Evolutionary conservation across 805 yeast species (phyloP).

Genomic region (Metschnikowia borealis): DNA sequence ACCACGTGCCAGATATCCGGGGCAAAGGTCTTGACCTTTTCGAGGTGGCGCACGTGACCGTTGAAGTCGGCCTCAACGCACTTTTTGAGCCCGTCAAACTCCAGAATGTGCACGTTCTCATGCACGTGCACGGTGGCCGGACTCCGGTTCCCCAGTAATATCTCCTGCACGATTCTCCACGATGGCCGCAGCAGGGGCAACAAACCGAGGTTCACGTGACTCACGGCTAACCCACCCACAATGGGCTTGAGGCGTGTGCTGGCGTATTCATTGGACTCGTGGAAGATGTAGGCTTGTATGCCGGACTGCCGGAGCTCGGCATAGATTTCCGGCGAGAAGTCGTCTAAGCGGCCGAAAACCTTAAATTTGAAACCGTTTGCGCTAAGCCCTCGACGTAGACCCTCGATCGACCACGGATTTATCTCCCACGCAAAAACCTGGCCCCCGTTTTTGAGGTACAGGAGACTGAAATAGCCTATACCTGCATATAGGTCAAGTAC

Average conservation of each 20-base stretch:
- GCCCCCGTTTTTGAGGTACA: constrained; percentile 58
- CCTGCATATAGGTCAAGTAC: constrained; percentile 78
- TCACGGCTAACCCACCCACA: constrained; percentile 19
- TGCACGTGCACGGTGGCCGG: constrained; percentile 56
- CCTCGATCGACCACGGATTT: constrained; percentile 81
- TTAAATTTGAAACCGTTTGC: constrained; percentile 34
- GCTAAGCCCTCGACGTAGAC: constrained; percentile 53
- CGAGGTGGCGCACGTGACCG: constrained; percentile 38
- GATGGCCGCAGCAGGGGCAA: constrained; percentile 66
- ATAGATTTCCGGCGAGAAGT: background rate
- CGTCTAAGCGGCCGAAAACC: constrained; percentile 5
- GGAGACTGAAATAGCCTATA: constrained; percentile 76
- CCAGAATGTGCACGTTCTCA: constrained; percentile 57
- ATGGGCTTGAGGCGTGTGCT: constrained; percentile 32
- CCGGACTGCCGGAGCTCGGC: constrained; percentile 9
- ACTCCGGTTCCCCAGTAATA: background rate
- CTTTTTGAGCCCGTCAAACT: constrained; percentile 31
- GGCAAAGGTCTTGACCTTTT: constrained; percentile 77
- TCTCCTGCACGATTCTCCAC: constrained; percentile 41
- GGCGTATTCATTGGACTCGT: constrained; percentile 60
- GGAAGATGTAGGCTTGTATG: constrained; percentile 47
- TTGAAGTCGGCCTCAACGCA: constrained; percentile 18
- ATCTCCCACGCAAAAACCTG: constrained; percentile 73
- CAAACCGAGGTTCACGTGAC: constrained; percentile 74
- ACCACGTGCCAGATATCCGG: constrained; percentile 84